phyloP scores from a whole-genome alignment of 2,329 filamentous ascomycete species.

The Venturia aucupariae region DNA sequence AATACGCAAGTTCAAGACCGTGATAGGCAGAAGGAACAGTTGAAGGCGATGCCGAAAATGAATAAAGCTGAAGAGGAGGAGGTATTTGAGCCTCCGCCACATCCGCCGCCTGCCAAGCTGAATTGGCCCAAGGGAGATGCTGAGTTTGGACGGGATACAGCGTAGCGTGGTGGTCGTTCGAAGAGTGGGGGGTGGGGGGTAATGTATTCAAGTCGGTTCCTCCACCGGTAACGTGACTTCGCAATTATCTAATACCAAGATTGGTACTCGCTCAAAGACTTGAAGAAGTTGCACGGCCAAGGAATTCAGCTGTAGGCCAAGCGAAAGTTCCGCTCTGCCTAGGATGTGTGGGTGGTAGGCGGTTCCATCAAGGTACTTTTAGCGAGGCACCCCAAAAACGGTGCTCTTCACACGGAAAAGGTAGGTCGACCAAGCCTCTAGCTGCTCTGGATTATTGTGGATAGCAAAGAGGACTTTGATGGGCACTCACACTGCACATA shows the following conservation, averaged over 20 bases:
- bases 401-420: background rate
- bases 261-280: background rate
- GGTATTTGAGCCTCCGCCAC: background rate
- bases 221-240: too few relatives aligned
- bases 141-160: background rate
- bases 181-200: too few relatives aligned
- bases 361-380: background rate
- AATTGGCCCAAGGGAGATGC: background rate
- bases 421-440: background rate
- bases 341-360: background rate
- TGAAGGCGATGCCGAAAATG: conserved; percentile 15
- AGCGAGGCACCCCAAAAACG: background rate
- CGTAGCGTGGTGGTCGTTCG: background rate
- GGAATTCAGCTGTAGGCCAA: background rate
- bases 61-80: background rate
- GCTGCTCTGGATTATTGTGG: background rate
- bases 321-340: background rate
- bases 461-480: background rate
- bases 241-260: background rate
- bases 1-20: conserved; percentile 26
- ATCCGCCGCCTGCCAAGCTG: background rate
- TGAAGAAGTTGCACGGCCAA: background rate
- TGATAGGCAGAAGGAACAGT: conserved; percentile 23
- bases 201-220: too few relatives aligned
- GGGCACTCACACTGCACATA: background rate